phyloP scores from a whole-genome alignment of 148 eudicot genomes.

The Vaccinium vitisidaea region DNA sequence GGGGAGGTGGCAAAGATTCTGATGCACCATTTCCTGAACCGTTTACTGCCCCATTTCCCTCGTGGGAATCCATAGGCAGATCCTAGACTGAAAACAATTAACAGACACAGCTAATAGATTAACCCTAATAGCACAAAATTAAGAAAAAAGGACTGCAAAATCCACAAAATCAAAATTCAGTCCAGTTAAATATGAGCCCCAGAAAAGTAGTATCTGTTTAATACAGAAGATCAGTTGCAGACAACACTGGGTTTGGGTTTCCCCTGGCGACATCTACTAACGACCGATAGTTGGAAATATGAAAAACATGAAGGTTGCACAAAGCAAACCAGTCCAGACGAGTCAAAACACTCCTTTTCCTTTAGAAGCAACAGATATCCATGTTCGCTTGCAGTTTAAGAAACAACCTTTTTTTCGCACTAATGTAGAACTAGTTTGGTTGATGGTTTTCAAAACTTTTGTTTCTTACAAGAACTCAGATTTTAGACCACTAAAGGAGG shows the following conservation, averaged over 20 bases:
- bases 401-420: background rate
- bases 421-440: too few relatives aligned
- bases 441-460: background rate
- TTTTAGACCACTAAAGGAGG: background rate
- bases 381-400: background rate
- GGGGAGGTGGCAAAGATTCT: constrained; percentile 39
- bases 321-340: background rate
- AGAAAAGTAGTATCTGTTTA: background rate
- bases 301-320: background rate
- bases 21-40: constrained; percentile 27
- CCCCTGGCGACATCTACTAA: background rate
- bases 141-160: background rate
- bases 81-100: constrained; percentile 11
- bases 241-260: background rate
- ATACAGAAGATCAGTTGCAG: background rate
- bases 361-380: background rate
- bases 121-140: too few relatives aligned
- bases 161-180: background rate
- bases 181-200: too few relatives aligned
- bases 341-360: background rate
- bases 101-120: background rate
- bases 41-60: constrained; percentile 19
- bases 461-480: background rate
- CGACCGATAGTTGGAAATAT: background rate
- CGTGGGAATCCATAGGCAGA: constrained; percentile 23